A percentile compares a stretch with the other conserved stretches of the same genome.
Evolutionary conservation across 495 filamentous ascomycete genomes (phyloP).

Genomic region (Penicillium cosmopolitanum): DNA sequence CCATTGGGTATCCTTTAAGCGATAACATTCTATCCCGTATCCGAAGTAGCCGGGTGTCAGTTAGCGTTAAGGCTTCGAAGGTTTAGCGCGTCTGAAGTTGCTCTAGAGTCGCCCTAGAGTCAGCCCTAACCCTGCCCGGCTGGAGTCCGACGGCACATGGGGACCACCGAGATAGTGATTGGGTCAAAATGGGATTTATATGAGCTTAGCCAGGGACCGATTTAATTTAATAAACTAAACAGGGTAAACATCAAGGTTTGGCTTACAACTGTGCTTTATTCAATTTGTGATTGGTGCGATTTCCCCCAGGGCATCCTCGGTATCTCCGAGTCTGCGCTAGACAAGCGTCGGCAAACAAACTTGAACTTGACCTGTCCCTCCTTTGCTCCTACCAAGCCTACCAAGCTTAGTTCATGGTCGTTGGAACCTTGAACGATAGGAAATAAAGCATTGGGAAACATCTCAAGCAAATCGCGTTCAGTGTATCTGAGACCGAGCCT

Average conservation of each 20-base stretch:
- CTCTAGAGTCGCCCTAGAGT: constrained; percentile 7
- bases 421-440: too few species aligned
- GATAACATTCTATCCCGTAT: not conserved
- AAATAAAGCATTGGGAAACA: not conserved
- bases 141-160: constrained; percentile 1
- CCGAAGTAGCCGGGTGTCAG: not conserved
- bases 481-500: not conserved
- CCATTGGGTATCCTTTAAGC: not conserved
- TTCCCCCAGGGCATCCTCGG: too few species aligned
- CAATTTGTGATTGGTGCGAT: not conserved
- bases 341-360: too few species aligned
- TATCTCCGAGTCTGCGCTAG: too few species aligned
- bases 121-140: not conserved
- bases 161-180: not conserved
- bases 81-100: constrained; percentile 1
- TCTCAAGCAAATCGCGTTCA: not conserved
- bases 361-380: too few species aligned
- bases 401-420: too few species aligned
- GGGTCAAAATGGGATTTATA: not conserved
- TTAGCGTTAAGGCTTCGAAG: not conserved
- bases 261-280: not conserved
- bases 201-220: too few species aligned
- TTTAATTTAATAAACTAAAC: too few species aligned
- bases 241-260: too few species aligned
- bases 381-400: too few species aligned